Evolutionary conservation across 2,329 filamentous ascomycete genomes (phyloP), one percentile per base, ranked within the genome.

Genomic region (Fusarium algeriense): DNA sequence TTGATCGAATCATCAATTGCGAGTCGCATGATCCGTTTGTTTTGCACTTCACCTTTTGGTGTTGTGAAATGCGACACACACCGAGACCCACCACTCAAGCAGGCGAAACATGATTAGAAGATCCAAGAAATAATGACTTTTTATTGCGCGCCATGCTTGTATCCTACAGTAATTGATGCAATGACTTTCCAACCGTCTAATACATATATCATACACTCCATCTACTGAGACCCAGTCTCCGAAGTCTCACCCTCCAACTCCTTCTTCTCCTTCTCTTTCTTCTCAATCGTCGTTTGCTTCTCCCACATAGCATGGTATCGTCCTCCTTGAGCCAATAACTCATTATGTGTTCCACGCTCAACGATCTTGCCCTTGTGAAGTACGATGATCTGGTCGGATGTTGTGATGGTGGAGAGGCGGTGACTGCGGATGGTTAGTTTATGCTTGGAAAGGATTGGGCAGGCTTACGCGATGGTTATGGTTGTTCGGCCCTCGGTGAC

Each of bases 351-450:
- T 17, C 87, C 87, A 32, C 81, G 79, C 73, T 89, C 87, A 8
- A 83, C 80, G 17, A 89, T 82, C 46, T 81, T 80, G 11, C 87
- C 87, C 54, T 85, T 80, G 60, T 86, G 81, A 15, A 89, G 82
- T 5, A 89, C 87, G 12, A 89, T 72, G 54, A 89, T 88, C 62
- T 85, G 83, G 64, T 89, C 86, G 2, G 87, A 86, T 41, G 82
- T 84, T 13, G 85, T 85, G 62, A 90, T 87, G 3, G 88, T 90
- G 2, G 88, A 89, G 15, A 90, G 80, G 13, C 88, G 83, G 73
- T 89, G 88, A 2, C 85, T 86, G 49, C 2, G 9, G 1, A 19
- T 2, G 17, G 52, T 76, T 15, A 76, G 64, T 7, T 17, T 11
- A 11, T 48, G 13, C 11, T 20, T 19, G 1, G 11, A 4, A 6